Evolutionary conservation across 2,329 filamentous ascomycete species (phyloP), one percentile per base, ranked within the genome.

Genomic region (Xylaria multiplex): DNA sequence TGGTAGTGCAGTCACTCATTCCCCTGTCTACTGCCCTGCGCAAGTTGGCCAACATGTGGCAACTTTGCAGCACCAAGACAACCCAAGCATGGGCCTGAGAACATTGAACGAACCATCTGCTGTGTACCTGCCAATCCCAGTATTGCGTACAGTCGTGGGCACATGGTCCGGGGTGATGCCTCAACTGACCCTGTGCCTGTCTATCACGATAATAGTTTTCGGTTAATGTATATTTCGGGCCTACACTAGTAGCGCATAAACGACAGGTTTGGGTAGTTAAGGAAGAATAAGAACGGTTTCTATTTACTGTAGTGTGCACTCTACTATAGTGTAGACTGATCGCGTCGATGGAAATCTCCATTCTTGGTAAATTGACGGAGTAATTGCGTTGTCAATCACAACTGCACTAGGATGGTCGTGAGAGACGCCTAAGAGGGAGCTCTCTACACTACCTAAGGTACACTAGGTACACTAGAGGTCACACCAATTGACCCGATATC

Each of bases 401-500:
- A 19, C 19, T 19, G 19, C 19, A 19, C 19, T 19, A 19, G 19
- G 19, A 19, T 19, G 19, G 19, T 19, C 19, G 19, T 19, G 19
- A 19, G 19, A 19, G 19, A 19, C 19, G 19, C 27, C 27, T 27
- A 3, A 3, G 27, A 27, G 27, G 5, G 27, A 27, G 27, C 27
- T 27, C 27, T 27, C 27, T 52, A 11, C 49, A 24, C 49, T 52
- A 52, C 19, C 19, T 19, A 19, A 19, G 19, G 19, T 19, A 19
- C 19, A 24, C 49, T 52, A 52, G 16, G 4, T 13, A 19, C 24
- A 30, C 19, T 14, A 54, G 19, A 54, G 19, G 52, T 37, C 22
- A 27, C 52, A 55, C 37, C 46, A 27, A 60, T 22, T 37, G 62
- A 68, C 65, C 65, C 65, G 65, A 68, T 59, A 59, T 68, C 48